Evolutionary conservation across 129 eudicot genomes (phyloP).

Genomic region (Glebionis coronaria): DNA sequence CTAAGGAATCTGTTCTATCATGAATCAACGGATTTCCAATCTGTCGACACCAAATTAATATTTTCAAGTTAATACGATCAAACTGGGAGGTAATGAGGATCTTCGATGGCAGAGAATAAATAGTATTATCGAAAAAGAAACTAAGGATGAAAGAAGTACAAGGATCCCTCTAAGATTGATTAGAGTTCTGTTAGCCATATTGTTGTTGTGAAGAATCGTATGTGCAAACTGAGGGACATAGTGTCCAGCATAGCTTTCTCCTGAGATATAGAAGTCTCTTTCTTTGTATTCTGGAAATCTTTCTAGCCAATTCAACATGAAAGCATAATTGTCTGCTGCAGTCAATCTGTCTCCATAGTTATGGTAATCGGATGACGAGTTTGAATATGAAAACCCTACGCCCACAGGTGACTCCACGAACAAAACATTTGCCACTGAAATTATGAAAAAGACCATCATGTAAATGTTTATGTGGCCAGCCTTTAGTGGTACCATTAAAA

Average conservation of each 20-base stretch:
- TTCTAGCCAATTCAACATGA: slow-evolving; percentile 70
- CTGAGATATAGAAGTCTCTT: slow-evolving; percentile 68
- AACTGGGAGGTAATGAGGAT: neutral
- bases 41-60: slow-evolving; percentile 30
- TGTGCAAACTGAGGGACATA: slow-evolving; percentile 91
- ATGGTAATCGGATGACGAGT: slow-evolving; percentile 42
- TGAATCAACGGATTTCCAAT: slow-evolving; percentile 75
- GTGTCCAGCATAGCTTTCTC: slow-evolving; percentile 85
- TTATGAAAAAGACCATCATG: neutral
- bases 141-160: neutral
- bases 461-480: neutral
- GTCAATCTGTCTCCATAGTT: slow-evolving; percentile 54
- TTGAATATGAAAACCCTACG: slow-evolving; percentile 79
- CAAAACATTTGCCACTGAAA: slow-evolving; percentile 67
- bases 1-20: slow-evolving; percentile 52
- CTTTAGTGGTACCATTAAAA: too few relatives aligned
- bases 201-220: slow-evolving; percentile 17
- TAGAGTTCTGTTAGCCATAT: slow-evolving; percentile 1
- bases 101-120: neutral
- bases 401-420: slow-evolving; percentile 86
- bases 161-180: slow-evolving; percentile 21
- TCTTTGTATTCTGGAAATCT: slow-evolving; percentile 67
- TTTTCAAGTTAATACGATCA: neutral
- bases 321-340: slow-evolving; percentile 51
- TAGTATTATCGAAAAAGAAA: neutral